Evolutionary conservation across 2,329 filamentous ascomycete species (phyloP).

Genomic region (Incumbomyces delicatus): DNA sequence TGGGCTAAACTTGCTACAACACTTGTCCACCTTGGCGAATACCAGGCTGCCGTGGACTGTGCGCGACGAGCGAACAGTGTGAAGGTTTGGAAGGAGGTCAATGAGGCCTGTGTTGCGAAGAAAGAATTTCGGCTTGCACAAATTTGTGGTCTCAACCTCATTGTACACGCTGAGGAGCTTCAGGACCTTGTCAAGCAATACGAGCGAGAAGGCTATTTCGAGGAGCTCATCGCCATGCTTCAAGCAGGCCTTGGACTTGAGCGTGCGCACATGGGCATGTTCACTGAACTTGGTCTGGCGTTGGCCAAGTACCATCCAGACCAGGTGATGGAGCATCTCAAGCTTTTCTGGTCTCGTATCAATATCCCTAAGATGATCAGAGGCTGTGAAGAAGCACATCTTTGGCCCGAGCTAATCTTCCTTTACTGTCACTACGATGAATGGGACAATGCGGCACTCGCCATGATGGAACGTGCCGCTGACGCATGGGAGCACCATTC

Average conservation of each 20-base stretch:
- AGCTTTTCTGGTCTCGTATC: conserved; percentile 96
- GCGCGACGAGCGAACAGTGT: conserved; percentile 98
- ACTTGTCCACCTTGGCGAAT: conserved; percentile 90
- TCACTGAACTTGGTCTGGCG: conserved; percentile 85
- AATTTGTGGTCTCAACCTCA: conserved; percentile 96
- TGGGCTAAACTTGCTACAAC: conserved; percentile 98
- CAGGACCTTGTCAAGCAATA: conserved; percentile 91
- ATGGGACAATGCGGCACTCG: conserved; percentile 90
- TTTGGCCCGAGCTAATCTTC: conserved; percentile 98
- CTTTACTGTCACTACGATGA: conserved; percentile 98
- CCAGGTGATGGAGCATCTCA: conserved; percentile 94
- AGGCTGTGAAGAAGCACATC: conserved; percentile 83
- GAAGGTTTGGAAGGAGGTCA: conserved; percentile 98
- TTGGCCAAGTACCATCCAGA: conserved; percentile 92
- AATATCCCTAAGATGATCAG: conserved; percentile 96
- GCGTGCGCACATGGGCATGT: conserved; percentile 91
- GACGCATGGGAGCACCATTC: conserved; percentile 99
- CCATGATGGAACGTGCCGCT: conserved; percentile 94
- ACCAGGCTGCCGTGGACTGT: conserved; percentile 94
- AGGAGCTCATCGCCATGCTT: conserved; percentile 87
- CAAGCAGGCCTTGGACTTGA: conserved; percentile 93
- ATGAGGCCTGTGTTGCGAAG: conserved; percentile 90
- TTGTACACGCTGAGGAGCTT: conserved; percentile 93
- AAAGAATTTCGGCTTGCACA: conserved; percentile 98
- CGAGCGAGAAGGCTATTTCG: conserved; percentile 93